Percentiles rank a stretch among this genome's conserved stretches.
Conservation (phyloP, 176 grass and related monocot species). For the Eremochloa ophiuroides region DNA sequence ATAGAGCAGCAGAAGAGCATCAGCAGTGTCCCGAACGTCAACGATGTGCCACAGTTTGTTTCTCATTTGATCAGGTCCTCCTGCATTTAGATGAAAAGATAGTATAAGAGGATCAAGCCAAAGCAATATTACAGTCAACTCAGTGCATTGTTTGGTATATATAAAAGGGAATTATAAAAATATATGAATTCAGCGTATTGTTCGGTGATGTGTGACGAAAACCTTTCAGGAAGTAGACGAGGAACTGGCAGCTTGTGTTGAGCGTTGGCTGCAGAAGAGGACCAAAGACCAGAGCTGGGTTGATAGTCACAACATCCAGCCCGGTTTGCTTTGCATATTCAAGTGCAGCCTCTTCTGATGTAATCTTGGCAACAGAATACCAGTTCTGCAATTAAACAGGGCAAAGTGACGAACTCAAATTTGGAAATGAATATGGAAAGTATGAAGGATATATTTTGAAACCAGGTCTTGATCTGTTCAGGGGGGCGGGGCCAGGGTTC, state of each 20-base stretch:
- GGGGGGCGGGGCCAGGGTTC: too few species aligned
- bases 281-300: conserved; percentile 22
- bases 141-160: too few species aligned
- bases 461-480: too few species aligned
- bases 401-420: background rate
- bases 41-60: conserved; percentile 34
- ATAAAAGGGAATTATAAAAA: background rate
- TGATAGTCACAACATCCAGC: conserved; percentile 33
- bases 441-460: too few species aligned
- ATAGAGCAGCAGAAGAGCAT: conserved; percentile 27
- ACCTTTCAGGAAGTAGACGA: conserved; percentile 38
- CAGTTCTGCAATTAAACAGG: conserved; percentile 18
- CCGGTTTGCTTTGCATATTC: conserved; percentile 23
- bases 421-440: background rate
- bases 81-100: background rate
- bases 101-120: background rate
- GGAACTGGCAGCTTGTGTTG: conserved; percentile 28
- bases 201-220: background rate
- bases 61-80: conserved; percentile 13
- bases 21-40: conserved; percentile 26
- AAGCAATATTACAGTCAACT: background rate
- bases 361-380: conserved; percentile 41
- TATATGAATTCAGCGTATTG: background rate
- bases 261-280: conserved; percentile 35
- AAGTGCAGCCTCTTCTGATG: conserved; percentile 31